These are phyloP conservation scores for Vitis hybrid DNA, from an alignment of 177 flowering plant genomes.

Conservation along the genomic window DNA sequence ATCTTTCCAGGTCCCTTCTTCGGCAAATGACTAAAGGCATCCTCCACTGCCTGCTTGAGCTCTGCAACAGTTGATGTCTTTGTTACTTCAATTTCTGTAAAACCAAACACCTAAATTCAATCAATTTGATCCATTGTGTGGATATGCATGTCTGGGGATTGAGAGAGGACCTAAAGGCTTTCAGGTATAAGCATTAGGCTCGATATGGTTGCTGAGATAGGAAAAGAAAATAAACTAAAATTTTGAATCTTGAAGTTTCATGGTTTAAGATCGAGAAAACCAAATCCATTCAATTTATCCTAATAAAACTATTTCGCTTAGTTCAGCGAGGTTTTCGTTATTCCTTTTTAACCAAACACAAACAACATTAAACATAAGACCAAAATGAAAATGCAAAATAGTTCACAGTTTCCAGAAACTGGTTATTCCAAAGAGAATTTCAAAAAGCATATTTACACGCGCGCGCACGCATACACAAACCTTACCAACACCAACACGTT, in stretches of 20 bases:
- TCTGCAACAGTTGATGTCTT: slow-evolving; percentile 54
- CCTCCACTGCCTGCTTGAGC: slow-evolving; percentile 63
- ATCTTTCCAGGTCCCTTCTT: slow-evolving; percentile 43
- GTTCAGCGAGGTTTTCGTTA: background rate
- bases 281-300: background rate
- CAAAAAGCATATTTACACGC: background rate
- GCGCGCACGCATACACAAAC: background rate
- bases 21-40: slow-evolving; percentile 46
- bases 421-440: background rate
- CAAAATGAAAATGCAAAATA: background rate
- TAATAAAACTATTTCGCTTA: background rate
- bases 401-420: background rate
- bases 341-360: background rate
- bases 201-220: background rate
- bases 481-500: background rate
- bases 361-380: background rate
- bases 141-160: background rate
- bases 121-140: background rate
- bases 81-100: slow-evolving; percentile 50
- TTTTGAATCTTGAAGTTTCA: no score
- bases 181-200: background rate
- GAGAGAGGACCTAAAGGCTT: background rate
- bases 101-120: slow-evolving; percentile 6
- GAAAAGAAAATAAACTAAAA: background rate
- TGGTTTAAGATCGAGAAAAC: background rate